Evolutionary conservation across 2,329 filamentous ascomycete genomes (phyloP), one percentile per base, ranked within the genome.

Genomic region (Diplodia sapinea): DNA sequence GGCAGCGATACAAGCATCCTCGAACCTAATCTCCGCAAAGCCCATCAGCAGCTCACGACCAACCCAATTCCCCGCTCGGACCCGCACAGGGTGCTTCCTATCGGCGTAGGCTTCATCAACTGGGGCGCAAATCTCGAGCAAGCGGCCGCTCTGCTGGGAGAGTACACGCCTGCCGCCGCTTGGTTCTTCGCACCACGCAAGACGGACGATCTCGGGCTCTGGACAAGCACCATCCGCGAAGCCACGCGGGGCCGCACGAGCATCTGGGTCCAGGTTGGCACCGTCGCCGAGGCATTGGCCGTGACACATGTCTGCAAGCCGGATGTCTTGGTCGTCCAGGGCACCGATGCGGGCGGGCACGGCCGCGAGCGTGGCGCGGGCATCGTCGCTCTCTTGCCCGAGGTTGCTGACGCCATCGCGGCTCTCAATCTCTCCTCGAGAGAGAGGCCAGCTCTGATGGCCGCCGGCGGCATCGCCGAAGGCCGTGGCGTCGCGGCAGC

Each of bases 151-250:
- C 70, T 89, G 13, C 78, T 91, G 20, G 73, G 74, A 29, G 78
- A 80, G 69, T 84, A 88, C 74, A 77, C 77, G 0, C 88, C 88
- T 1, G 84, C 83, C 2, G 88, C 87, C 0, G 81, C 89, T 9
- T 91, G 89, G 89, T 82, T 91, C 56, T 91, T 91, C 72, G 89
- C 88, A 2, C 87, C 88, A 1, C 77, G 80, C 5, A 74, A 81
- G 29, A 69, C 77, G 17, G 74, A 79, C 23, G 77, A 80, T 17
- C 73, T 78, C 65, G 66, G 63, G 29, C 75, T 62, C 52, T 81
- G 74, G 78, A 73, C 74, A 26, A 69, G 63, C 33, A 73, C 74
- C 29, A 74, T 73, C 9, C 73, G 79, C 29, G 61, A 69, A 4
- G 12, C 78, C 77, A 72, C 50, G 79, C 47, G 72, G 74, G 59